Evolutionary conservation across 1,284 basidiomycete genomes (phyloP), one percentile per base, ranked within the genome.

Genomic region (Xanthoconium separans): DNA sequence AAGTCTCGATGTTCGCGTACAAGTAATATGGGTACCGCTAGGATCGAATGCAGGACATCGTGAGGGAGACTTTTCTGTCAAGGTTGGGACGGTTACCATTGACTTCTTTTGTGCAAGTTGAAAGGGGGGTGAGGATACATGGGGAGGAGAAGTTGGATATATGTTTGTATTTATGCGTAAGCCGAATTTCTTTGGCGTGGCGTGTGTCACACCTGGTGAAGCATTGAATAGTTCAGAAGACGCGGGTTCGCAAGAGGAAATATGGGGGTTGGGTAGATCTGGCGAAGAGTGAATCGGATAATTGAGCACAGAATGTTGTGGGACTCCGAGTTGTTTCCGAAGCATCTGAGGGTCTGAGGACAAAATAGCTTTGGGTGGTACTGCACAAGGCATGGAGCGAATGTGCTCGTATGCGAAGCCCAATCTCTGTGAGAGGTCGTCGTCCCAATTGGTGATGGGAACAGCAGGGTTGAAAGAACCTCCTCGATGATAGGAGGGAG

Each of bases 251-350:
- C 2, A 30, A 34, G 43, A 37, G 31, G 48, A 44, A 7, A 30
- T 22, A 30, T 71, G 54, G 10, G 65, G 68, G 50, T 67, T 71
- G 33, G 68, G 65, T 10, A 70, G 36, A 42, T 57, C 59, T 36
- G 46, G 59, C 24, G 56, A 56, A 40, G 51, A 66, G 18, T 51
- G 36, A 10, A 48, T 29, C 4, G 64, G 56, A 34, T 61, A 45
- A 36, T 66, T 70, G 29, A 65, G 45, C 36, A 71, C 65, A 15
- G 65, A 66, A 44, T 71, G 67, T 27, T 70, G 67, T 22, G 69
- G 59, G 7, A 66, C 56, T 29, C 69, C 69, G 24, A 70, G 56
- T 34, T 71, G 66, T 46, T 67, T 70, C 45, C 55, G 65, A 57
- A 58, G 56, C 16, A 55, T 65, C 45, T 55, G 57, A 42, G 69